Conservation (phyloP, 139 green algal species). For the Diplosphaera chodatii region DNA sequence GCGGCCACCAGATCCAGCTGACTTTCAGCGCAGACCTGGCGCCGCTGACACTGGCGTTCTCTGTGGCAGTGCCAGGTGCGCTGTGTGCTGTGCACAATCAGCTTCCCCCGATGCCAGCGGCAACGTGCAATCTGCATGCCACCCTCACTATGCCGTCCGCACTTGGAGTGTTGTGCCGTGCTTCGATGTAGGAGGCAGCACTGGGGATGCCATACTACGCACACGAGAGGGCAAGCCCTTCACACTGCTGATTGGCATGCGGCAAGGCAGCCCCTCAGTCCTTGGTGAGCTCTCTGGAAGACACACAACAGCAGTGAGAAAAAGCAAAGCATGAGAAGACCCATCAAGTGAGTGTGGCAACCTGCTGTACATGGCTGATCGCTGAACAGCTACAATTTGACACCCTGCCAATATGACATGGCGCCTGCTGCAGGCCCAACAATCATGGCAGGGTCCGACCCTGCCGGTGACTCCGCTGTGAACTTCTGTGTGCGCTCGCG, state of each 20-base stretch:
- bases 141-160: too few relatives aligned
- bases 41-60: constrained; percentile 22
- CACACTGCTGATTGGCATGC: constrained; percentile 8
- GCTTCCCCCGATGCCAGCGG: too few relatives aligned
- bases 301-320: too few relatives aligned
- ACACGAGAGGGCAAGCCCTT: not conserved
- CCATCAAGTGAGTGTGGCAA: too few relatives aligned
- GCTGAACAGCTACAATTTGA: too few relatives aligned
- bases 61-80: not conserved
- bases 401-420: constrained; percentile 25
- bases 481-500: constrained; percentile 61
- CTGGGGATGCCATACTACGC: not conserved
- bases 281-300: too few relatives aligned
- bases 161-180: too few relatives aligned
- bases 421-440: constrained; percentile 7
- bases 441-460: constrained; percentile 1
- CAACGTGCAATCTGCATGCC: too few relatives aligned
- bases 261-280: not conserved
- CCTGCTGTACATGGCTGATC: too few relatives aligned
- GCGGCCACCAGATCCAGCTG: constrained; percentile 2
- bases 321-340: too few relatives aligned
- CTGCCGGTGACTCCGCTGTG: constrained; percentile 21
- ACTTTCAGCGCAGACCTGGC: constrained; percentile 8
- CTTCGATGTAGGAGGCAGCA: too few relatives aligned
- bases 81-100: too few relatives aligned